Evolutionary conservation across 2,329 filamentous ascomycete genomes (phyloP).

Genomic region (Zarea fungicola): DNA sequence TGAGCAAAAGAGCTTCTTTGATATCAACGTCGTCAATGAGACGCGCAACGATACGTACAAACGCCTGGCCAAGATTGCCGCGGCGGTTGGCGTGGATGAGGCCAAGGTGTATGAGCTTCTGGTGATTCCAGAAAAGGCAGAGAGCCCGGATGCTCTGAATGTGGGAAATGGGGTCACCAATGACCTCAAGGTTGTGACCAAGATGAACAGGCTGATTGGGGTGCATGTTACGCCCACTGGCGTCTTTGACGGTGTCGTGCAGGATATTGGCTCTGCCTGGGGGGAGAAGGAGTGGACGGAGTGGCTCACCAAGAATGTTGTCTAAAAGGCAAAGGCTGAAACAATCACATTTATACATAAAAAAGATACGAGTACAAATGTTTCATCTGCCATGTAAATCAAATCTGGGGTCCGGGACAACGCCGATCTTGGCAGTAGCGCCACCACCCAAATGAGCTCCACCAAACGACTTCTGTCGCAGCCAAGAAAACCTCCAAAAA

Average conservation of each 20-base stretch:
- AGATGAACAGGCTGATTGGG: slow-evolving; percentile 71
- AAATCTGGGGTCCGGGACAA: neutral
- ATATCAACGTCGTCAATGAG: slow-evolving; percentile 79
- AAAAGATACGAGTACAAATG: neutral
- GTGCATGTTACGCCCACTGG: slow-evolving; percentile 91
- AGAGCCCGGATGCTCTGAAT: slow-evolving; percentile 65
- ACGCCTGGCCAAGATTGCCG: slow-evolving; percentile 70
- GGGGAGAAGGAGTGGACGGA: slow-evolving; percentile 76
- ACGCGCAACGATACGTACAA: slow-evolving; percentile 77
- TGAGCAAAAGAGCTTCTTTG: slow-evolving; percentile 74
- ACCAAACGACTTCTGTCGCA: slow-evolving; percentile 1
- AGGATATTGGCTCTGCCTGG: slow-evolving; percentile 76
- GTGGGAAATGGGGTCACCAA: slow-evolving; percentile 75
- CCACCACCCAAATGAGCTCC: neutral
- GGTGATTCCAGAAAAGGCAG: slow-evolving; percentile 62
- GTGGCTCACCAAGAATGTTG: slow-evolving; percentile 62
- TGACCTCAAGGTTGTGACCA: slow-evolving; percentile 79
- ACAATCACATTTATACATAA: neutral
- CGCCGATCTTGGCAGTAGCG: neutral
- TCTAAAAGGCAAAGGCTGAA: slow-evolving; percentile 22
- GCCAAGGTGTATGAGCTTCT: slow-evolving; percentile 64
- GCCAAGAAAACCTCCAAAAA: neutral
- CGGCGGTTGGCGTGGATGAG: slow-evolving; percentile 63
- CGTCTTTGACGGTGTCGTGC: slow-evolving; percentile 79
- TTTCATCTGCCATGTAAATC: neutral